A percentile compares a stretch with the other conserved stretches of the same genome.
Evolutionary conservation across 176 grass and related monocot species (phyloP).

Genomic region (Hyparrhenia diplandra): DNA sequence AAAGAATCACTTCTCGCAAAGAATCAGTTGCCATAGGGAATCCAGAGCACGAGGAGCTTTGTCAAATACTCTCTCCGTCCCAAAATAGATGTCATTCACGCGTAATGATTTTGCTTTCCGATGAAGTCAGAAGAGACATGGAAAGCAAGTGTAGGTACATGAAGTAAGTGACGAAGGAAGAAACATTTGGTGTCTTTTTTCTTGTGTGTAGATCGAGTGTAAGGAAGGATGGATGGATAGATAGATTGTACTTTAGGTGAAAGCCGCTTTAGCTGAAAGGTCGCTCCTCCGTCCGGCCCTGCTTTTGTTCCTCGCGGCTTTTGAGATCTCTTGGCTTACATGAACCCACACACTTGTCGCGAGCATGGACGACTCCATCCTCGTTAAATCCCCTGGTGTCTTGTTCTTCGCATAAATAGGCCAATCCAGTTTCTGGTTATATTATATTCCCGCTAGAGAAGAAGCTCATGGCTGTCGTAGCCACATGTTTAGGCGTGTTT

Average conservation of each 20-base stretch:
- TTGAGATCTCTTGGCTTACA: conserved; percentile 52
- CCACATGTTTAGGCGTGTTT: not conserved
- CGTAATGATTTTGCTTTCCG: conserved; percentile 58
- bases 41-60: no score
- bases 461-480: not conserved
- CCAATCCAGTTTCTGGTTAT: no score
- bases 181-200: conserved; percentile 47
- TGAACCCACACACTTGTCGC: conserved; percentile 36
- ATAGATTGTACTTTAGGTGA: conserved; percentile 49
- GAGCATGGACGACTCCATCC: not conserved
- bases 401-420: not conserved
- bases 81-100: no score
- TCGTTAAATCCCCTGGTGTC: not conserved
- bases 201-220: not conserved
- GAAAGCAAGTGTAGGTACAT: conserved; percentile 51
- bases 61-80: no score
- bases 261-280: conserved; percentile 55
- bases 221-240: conserved; percentile 32
- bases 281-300: conserved; percentile 6
- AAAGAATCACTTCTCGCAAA: no score
- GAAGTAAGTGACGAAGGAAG: no score
- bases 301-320: conserved; percentile 44
- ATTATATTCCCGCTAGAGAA: no score
- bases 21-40: no score
- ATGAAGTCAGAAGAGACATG: conserved; percentile 45